Evolutionary conservation across 163 green algal species (phyloP).

Genomic region (Scenedesmus sp.): DNA sequence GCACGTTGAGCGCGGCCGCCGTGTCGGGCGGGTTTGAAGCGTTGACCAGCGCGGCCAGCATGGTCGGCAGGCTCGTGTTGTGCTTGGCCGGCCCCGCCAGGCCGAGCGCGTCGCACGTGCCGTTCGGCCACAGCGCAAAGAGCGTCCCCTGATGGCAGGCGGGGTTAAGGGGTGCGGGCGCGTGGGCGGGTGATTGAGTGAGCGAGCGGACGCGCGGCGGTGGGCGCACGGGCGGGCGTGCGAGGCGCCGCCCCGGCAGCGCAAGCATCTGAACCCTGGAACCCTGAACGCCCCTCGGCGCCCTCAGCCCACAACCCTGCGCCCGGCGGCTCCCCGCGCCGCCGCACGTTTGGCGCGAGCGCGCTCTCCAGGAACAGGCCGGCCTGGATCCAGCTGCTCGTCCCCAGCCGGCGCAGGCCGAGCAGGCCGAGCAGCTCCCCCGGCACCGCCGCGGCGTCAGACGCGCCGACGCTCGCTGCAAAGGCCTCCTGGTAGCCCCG

Average conservation of each 20-base stretch:
- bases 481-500: slow-evolving; percentile 33
- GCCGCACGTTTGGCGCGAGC: no score
- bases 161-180: no score
- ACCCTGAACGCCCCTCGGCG: no score
- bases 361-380: slow-evolving; percentile 60
- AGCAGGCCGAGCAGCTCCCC: slow-evolving; percentile 46
- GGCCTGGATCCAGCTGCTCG: slow-evolving; percentile 25
- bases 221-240: no score
- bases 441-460: neutral
- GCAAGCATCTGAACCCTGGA: no score
- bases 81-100: slow-evolving; percentile 11
- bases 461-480: neutral
- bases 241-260: no score
- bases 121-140: slow-evolving; percentile 40
- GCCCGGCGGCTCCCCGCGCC: no score
- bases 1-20: slow-evolving; percentile 15
- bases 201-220: no score
- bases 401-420: slow-evolving; percentile 59
- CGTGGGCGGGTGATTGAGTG: no score
- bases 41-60: slow-evolving; percentile 51
- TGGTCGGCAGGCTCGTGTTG: slow-evolving; percentile 49
- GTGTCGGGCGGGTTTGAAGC: slow-evolving; percentile 6
- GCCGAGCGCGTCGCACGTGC: slow-evolving; percentile 36
- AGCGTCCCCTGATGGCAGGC: no score
- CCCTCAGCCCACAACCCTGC: no score